Evolutionary conservation across 2,329 filamentous ascomycete species (phyloP), one percentile per base, ranked within the genome.

Genomic region (Beauveria caledonica): DNA sequence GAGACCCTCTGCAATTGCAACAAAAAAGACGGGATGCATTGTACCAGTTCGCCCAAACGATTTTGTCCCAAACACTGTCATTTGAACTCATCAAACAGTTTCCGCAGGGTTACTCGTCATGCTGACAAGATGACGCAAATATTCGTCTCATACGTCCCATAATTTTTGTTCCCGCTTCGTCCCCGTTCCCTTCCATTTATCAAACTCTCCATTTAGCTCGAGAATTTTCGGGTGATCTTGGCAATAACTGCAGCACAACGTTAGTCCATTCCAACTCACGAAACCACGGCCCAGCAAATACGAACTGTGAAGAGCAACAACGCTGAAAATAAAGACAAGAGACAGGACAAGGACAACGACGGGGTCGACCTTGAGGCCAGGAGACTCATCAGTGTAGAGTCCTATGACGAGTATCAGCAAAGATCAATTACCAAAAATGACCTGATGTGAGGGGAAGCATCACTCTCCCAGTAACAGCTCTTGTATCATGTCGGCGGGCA

Each of bases 331-430:
- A 78, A 99, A 99, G 64, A 96, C 94, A 69, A 99, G 85, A 71
- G 91, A 96, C 68, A 99, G 83, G 67, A 97, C 94, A 71, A 99
- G 84, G 65, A 99, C 93, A 66, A 99, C 92, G 62, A 99, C 94
- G 23, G 94, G 94, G 75, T 99, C 94, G 66, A 99, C 94, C 81
- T 97, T 96, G 70, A 99, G 81, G 64, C 94, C 94, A 62, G 94
- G 94, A 66, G 90, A 96, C 81, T 99, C 94, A 73, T 99, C 94
- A 62, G 94, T 99, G 86, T 99, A 99, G 49, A 99, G 87, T 77
- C 86, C 88, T 92, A 63, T 48, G 63, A 33, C 21, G n/a, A 48
- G 52, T 17, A 64, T 76, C 62, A 77, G 68, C 57, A 27, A 50
- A 42, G 1, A 25, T 15, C n/a, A 27, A 60, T 19, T 11, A 27